Evolutionary conservation across 768 basidiomycete species (phyloP), one percentile per base, ranked within the genome.

Genomic region (Lactarius deliciosus): DNA sequence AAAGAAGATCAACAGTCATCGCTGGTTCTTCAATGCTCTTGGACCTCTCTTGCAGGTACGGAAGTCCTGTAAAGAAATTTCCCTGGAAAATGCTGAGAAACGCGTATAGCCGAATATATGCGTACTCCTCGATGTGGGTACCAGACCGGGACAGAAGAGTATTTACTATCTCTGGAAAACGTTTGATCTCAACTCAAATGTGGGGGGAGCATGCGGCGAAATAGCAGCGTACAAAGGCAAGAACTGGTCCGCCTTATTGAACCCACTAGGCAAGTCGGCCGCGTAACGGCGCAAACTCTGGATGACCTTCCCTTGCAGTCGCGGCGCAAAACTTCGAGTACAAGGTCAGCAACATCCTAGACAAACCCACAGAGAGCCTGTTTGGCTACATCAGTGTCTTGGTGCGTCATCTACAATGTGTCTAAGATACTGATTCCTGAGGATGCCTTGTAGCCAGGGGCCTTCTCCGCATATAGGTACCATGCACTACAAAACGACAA

Each of bases 11-110:
- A 98, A 97, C 75, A 92, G 90, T 57, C 95, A 97, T 73, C 82
- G 96, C 57, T 98, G 96, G 96, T 96, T 96, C 77, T 97, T 98
- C 77, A 98, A 97, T 74, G 96, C 94, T 0, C 92, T 98, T 74
- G 91, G 85, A 0, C 82, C 88, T 0, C 79, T 96, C 75, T 77
- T 98, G 34, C 90, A 91, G 78, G 91, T 90, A 50, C n/a, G 82
- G 71, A 10, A 20, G 20, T 32, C 47, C 28, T 18, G 20, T 34
- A 13, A 10, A 67, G 16, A 34, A 16, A 25, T 57, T 32, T 30
- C 7, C 50, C 28, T 36, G 63, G 36, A 56, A 34, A 9, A 47
- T 30, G 38, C 61, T 66, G 38, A 66, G 15, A 41, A 53, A 22
- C 18, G 28, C 36, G 54, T 53, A 10, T 69, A 91, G 90, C 90